A percentile compares a stretch with the other conserved stretches of the same genome.
phyloP scores from a whole-genome alignment of 1,284 basidiomycete genomes.

The Naganishia liquefaciens region DNA sequence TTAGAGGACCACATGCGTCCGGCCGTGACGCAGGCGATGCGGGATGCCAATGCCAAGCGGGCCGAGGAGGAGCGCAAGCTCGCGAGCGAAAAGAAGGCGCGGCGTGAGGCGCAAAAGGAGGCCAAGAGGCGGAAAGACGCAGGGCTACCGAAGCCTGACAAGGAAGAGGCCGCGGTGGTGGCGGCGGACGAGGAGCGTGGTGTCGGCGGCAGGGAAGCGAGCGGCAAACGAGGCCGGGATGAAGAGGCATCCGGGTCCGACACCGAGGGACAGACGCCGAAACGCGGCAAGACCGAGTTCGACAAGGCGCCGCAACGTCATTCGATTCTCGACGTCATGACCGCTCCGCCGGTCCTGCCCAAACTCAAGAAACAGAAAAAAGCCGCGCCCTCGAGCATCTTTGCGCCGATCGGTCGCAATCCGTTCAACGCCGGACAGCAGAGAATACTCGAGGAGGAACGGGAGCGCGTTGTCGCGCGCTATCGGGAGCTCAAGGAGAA shows the following conservation, averaged over 20 bases:
- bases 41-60: conserved; percentile 41
- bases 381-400: conserved; percentile 31
- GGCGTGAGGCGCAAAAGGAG: conserved; percentile 30
- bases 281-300: conserved; percentile 31
- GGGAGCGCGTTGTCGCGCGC: conserved; percentile 47
- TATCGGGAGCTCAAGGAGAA: conserved; percentile 43
- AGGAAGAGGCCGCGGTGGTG: conserved; percentile 31
- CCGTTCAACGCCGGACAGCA: conserved; percentile 49
- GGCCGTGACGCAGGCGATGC: conserved; percentile 49
- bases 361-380: conserved; percentile 35
- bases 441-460: conserved; percentile 49
- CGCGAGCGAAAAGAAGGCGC: conserved; percentile 34
- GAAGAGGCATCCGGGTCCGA: conserved; percentile 16
- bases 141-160: conserved; percentile 17
- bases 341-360: conserved; percentile 47
- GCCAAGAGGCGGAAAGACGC: conserved; percentile 31
- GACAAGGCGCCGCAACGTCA: conserved; percentile 17
- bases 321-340: conserved; percentile 44
- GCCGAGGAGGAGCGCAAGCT: conserved; percentile 38
- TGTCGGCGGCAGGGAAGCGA: conserved; percentile 17
- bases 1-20: conserved; percentile 47
- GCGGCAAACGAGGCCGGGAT: conserved; percentile 21
- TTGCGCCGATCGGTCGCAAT: conserved; percentile 38
- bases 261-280: conserved; percentile 26
- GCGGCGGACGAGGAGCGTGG: conserved; percentile 12